Evolutionary conservation across 2,329 filamentous ascomycete species (phyloP).

Genomic region (Mycogone perniciosa): DNA sequence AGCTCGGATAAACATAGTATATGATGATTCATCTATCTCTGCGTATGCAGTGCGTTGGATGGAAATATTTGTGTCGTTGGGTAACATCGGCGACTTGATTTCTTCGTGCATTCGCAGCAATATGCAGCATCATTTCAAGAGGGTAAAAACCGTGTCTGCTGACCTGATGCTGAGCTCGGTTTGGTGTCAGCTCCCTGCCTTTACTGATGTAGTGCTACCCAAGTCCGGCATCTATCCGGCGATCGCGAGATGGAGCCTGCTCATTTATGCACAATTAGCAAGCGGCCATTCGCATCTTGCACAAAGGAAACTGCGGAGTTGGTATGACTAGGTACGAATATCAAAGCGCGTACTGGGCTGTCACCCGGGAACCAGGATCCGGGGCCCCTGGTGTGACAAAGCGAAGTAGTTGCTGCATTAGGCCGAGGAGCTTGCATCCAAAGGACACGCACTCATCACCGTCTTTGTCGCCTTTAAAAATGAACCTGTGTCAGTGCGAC

Average conservation of each 20-base stretch:
- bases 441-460: no score
- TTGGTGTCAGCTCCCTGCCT: no score
- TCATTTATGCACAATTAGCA: neutral
- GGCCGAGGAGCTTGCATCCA: neutral
- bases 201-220: no score
- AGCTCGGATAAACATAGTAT: neutral
- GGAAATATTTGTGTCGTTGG: neutral
- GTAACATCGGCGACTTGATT: neutral
- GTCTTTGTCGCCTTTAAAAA: no score
- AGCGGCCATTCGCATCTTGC: neutral
- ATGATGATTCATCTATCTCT: neutral
- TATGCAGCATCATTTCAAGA: no score
- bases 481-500: no score
- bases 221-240: neutral
- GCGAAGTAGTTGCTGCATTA: neutral
- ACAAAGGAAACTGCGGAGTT: no score
- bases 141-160: neutral
- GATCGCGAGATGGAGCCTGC: neutral
- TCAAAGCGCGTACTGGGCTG: neutral
- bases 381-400: slow-evolving; percentile 1
- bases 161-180: neutral
- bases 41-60: no score
- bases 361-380: slow-evolving; percentile 8
- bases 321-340: neutral
- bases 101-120: no score